Base-by-base conservation (phyloP, 441 rosid species). In the Codiaeum variegatum region DNA sequence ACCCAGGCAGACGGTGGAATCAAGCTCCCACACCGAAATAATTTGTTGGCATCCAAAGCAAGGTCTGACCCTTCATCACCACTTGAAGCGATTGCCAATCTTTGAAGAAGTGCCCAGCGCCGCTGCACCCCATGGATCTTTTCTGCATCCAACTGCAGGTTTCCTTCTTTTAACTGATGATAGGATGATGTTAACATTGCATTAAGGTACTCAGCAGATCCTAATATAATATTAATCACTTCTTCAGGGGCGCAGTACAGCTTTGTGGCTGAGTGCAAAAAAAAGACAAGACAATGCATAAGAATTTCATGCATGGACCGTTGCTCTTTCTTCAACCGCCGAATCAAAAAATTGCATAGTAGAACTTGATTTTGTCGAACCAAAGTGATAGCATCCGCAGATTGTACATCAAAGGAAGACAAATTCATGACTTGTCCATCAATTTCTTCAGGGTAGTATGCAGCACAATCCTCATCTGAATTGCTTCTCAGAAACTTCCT, bases 361-460 rank as follows among this genome's bases (percentile, higher is more conserved):
- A 88, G 70, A 75, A 83, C 85, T 82, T 92, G 96, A 76, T 90
- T 90, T 86, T 88, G 90, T 76, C 97, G 84, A 80, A 87, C 88
- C 85, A 90, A 81, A 68, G 97, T 92, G 76, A 92, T 73, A 9
- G 96, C 97, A 83, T 92, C 96, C 34, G 86, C 83, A 72, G 82
- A 84, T 66, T 83, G 73, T 72, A 82, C 16, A 77, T 90, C 92
- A 77, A 56, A 42, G 13, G 89, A 80, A 82, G 88, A 82, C 77
- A 90, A 80, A 59, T 83, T 83, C 32, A 87, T 66, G 67, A 85
- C 75, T 69, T 78, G 83, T 31, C 79, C 91, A 69, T 85, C 88
- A 62, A 69, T 74, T 75, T 79, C 87, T 75, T 77, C 90, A 69
- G 73, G 55, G 70, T 75, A 69, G 62, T 49, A 65, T 7, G 73